Percentiles rank a stretch among this genome's conserved stretches.
Conservation (phyloP, 768 basidiomycete genomes). For the Pseudohyphozyma bogoriensis region DNA sequence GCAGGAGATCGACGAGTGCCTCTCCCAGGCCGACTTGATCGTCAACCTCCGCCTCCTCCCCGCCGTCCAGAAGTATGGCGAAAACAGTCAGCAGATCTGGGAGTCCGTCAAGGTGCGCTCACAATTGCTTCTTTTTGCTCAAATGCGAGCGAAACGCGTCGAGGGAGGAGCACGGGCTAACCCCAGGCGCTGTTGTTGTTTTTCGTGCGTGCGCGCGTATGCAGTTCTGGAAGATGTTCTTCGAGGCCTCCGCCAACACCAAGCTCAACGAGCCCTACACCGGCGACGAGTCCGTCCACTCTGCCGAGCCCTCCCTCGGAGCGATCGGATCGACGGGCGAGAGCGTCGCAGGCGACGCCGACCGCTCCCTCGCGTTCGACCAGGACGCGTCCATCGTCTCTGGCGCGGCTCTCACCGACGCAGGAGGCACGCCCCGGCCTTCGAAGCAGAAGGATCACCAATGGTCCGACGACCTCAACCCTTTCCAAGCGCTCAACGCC, state of each 20-base stretch:
- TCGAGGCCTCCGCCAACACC: conserved; percentile 83
- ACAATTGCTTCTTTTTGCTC: not conserved
- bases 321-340: conserved; percentile 1
- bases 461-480: not conserved
- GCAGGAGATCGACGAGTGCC: conserved; percentile 90
- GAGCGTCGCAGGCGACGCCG: not conserved
- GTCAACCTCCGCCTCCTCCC: conserved; percentile 73
- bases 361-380: conserved; percentile 1
- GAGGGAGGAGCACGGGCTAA: no score
- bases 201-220: no score
- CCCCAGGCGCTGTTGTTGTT: no score
- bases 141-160: no score
- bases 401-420: not conserved
- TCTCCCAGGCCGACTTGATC: conserved; percentile 76
- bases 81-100: conserved; percentile 73
- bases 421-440: not conserved
- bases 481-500: not conserved
- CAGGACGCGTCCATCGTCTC: not conserved
- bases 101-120: conserved; percentile 74
- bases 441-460: not conserved
- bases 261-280: conserved; percentile 49
- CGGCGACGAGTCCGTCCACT: conserved; percentile 53
- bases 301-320: conserved; percentile 46
- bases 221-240: conserved; percentile 95
- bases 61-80: conserved; percentile 78